Base-by-base conservation (phyloP, 1,284 basidiomycete species). In the Rhodotorula sp. region DNA sequence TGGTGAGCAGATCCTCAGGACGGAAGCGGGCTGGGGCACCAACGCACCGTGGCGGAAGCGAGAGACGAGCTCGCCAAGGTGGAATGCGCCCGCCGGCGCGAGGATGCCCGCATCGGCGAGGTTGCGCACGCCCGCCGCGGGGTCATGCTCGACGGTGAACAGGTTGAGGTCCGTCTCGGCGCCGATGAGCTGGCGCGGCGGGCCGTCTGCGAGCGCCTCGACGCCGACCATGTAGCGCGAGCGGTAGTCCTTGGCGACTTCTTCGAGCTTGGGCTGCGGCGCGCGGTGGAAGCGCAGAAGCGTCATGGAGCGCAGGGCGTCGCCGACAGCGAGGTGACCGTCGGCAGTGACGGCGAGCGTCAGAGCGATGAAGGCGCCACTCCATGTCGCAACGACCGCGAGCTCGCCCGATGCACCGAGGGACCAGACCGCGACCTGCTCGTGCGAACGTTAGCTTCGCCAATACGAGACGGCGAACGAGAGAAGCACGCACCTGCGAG, bases 261-360 rank as follows among this genome's bases (percentile, higher is more conserved):
- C 86, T 67, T 85, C 80, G 4, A 96, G 81, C 72, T 84, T 83
- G 2, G 61, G 54, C 41, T 52, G 46, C 21, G 59, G 7, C 10
- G 61, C 42, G 19, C 55, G 42, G 44, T 90, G 78, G 27, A 82
- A 80, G 59, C 86, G 85, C 23, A 96, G 82, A 7, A 92, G 79
- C 9, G 91, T 89, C 16, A 97, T 85, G 3, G 92, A 94, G 78
- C 88, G 87, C 66, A 96, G 87, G 2, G 89, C 89, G 79, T 97
- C 94, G 27, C 91, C 91, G 19, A 90, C 85, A 23, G 85, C 76
- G 86, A 86, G 72, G 77, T 41, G 85, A 85, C 61, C 89, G 80
- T 72, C 84, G 12, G 19, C 21, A 0, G 60, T 41, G 7, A 85
- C 87, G 16, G 93, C 87, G 66, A 91, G 78, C 80, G 65, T 61